Conservation (phyloP, 2,329 filamentous ascomycete species). For the Ceratocystis alfenasii region DNA sequence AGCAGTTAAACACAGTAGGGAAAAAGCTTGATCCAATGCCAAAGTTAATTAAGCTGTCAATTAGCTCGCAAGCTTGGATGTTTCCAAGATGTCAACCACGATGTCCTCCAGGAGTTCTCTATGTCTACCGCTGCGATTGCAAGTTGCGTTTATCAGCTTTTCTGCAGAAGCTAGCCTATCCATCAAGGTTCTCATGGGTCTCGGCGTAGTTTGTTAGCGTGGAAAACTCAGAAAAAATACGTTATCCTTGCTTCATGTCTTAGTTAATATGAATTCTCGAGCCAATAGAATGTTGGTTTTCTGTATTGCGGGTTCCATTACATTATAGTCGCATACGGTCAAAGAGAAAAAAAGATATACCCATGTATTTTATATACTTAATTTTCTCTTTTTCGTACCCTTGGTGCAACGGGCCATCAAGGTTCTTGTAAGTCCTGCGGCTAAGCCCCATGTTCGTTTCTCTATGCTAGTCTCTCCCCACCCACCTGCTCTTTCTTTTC, state of each 20-base stretch:
- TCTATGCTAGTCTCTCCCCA: not conserved
- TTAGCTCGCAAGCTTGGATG: conserved; percentile 1
- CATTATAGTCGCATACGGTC: not conserved
- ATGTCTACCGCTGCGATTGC: not conserved
- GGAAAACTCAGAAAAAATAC: not conserved
- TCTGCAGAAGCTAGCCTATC: not conserved
- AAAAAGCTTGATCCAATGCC: not conserved
- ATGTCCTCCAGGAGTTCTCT: not conserved
- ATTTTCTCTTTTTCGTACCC: not conserved
- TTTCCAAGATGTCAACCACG: not conserved
- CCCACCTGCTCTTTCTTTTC: not conserved
- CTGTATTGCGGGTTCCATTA: not conserved
- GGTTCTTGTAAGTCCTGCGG: conserved; percentile 15
- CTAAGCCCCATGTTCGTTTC: conserved; percentile 6
- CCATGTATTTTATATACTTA: not conserved
- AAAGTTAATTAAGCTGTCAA: not conserved
- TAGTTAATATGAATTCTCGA: not conserved
- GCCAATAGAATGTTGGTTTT: not conserved
- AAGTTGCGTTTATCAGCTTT: not conserved
- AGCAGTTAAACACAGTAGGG: not conserved
- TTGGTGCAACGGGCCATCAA: conserved; percentile 16
- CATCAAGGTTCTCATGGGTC: conserved; percentile 3
- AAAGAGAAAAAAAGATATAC: not conserved
- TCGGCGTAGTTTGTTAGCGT: not conserved
- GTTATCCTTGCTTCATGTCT: not conserved